Percentiles rank a stretch among this genome's conserved stretches.
phyloP scores from a whole-genome alignment of 352 stramenopile species.

The Phytophthora melonis region DNA sequence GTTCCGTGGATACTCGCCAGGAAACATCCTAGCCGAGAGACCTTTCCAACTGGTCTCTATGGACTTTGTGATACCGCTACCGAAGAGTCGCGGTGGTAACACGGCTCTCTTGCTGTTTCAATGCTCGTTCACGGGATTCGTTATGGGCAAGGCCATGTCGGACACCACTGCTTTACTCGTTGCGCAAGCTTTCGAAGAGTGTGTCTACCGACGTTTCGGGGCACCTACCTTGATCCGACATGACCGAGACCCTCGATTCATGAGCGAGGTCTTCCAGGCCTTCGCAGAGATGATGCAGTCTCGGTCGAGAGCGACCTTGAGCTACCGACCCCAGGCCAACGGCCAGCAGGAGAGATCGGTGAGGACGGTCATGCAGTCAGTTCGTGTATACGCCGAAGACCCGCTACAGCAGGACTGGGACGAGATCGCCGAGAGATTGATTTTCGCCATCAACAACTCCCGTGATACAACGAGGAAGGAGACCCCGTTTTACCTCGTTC shows the following conservation, averaged over 20 bases:
- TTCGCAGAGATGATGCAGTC: not conserved
- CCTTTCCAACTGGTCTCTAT: constrained; percentile 14
- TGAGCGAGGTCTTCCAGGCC: not conserved
- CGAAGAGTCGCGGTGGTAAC: constrained; percentile 4
- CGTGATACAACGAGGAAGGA: no score
- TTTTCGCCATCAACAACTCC: no score
- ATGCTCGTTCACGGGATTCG: not conserved
- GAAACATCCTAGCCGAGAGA: constrained; percentile 9
- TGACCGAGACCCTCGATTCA: constrained; percentile 6
- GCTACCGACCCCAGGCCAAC: not conserved
- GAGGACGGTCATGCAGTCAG: no score
- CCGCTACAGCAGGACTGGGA: no score
- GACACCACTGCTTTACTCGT: not conserved
- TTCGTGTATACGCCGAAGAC: no score
- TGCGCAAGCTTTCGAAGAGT: not conserved
- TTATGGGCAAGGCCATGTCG: not conserved
- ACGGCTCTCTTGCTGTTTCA: not conserved
- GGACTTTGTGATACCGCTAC: constrained; percentile 7
- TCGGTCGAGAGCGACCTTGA: not conserved
- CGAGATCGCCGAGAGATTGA: no score
- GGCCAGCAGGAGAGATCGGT: no score
- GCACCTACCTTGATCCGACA: not conserved
- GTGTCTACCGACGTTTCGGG: not conserved
- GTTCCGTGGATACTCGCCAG: constrained; percentile 11
- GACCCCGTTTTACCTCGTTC: constrained; percentile 5